A percentile compares a stretch with the other conserved stretches of the same genome.
phyloP scores from a whole-genome alignment of 2,329 filamentous ascomycete species.

The Davidsoniella eucalypti region DNA sequence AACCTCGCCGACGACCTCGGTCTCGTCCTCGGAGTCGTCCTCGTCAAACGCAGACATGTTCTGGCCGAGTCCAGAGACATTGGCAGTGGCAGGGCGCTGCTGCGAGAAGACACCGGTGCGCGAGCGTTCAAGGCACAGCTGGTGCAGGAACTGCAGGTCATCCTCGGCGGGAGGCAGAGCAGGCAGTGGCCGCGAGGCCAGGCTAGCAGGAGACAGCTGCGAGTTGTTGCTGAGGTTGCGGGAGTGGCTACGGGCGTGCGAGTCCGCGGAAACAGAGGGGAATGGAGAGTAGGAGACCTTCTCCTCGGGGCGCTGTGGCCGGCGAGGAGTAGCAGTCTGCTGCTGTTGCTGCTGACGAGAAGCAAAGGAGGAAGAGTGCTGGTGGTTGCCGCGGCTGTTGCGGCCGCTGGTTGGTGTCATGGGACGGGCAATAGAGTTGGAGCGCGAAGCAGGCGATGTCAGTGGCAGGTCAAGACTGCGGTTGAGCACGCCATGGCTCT shows the following conservation, averaged over 20 bases:
- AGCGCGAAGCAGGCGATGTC: neutral
- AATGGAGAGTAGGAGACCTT: conserved; percentile 10
- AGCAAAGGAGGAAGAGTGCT: conserved; percentile 6
- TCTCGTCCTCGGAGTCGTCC: conserved; percentile 9
- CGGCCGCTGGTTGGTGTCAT: neutral
- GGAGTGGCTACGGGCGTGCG: conserved; percentile 4
- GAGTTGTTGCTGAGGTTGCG: conserved; percentile 1
- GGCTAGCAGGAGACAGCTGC: neutral
- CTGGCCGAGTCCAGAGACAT: conserved; percentile 1
- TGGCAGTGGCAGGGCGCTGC: neutral
- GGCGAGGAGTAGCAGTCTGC: conserved; percentile 1
- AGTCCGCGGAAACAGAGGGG: neutral
- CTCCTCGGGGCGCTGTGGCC: conserved; percentile 7
- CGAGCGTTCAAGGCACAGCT: conserved; percentile 6
- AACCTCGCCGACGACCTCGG: neutral
- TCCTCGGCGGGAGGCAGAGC: conserved; percentile 5
- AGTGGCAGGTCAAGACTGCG: neutral
- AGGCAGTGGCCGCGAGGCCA: neutral
- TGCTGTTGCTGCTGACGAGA: neutral
- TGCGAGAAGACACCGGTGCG: neutral
- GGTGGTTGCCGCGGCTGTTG: neutral
- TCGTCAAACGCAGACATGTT: conserved; percentile 11
- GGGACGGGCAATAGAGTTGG: conserved; percentile 4
- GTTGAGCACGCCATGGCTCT: conserved; percentile 10
- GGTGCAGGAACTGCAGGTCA: conserved; percentile 11